These are phyloP conservation scores for Sporobolomyces phaffii DNA, from an alignment of 768 basidiomycete species.

Conservation along the genomic window DNA sequence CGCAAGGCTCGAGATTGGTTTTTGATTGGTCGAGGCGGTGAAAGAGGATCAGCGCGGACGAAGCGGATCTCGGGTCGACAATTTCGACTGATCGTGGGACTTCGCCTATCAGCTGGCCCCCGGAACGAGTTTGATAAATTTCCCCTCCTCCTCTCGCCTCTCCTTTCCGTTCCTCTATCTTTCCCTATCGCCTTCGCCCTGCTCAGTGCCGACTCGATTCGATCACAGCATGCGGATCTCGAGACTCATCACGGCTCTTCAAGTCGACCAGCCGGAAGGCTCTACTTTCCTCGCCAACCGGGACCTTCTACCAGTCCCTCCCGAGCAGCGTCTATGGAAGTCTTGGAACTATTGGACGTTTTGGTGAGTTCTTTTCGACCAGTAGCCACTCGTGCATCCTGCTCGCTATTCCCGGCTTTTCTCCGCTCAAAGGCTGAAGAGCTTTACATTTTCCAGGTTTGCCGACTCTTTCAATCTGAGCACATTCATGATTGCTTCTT, in stretches of 20 bases:
- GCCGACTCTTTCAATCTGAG: conserved; percentile 58
- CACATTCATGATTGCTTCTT: conserved; percentile 47
- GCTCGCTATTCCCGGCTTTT: not conserved
- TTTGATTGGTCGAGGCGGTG: not conserved
- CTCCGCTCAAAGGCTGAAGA: not conserved
- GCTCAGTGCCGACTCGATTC: not conserved
- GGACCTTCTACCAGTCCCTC: conserved; percentile 24
- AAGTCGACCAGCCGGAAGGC: conserved; percentile 11
- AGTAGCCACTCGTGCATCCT: not conserved
- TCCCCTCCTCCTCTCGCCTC: not conserved
- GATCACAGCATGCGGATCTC: conserved; percentile 4
- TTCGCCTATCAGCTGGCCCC: not conserved
- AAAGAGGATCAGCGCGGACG: not conserved
- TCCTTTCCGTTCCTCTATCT: not conserved
- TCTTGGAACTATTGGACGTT: conserved; percentile 15
- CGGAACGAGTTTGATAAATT: not conserved
- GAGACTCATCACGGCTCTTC: not conserved
- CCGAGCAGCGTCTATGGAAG: conserved; percentile 8
- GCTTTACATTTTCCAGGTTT: conserved; percentile 52
- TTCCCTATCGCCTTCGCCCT: not conserved
- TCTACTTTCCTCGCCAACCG: conserved; percentile 13
- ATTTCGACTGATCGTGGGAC: not conserved
- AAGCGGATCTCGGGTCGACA: conserved; percentile 2
- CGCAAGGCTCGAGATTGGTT: not conserved
- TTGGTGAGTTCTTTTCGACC: too few relatives aligned